Evolutionary conservation across 768 basidiomycete genomes (phyloP).

Genomic region (Trichaptum fuscoviolaceum): DNA sequence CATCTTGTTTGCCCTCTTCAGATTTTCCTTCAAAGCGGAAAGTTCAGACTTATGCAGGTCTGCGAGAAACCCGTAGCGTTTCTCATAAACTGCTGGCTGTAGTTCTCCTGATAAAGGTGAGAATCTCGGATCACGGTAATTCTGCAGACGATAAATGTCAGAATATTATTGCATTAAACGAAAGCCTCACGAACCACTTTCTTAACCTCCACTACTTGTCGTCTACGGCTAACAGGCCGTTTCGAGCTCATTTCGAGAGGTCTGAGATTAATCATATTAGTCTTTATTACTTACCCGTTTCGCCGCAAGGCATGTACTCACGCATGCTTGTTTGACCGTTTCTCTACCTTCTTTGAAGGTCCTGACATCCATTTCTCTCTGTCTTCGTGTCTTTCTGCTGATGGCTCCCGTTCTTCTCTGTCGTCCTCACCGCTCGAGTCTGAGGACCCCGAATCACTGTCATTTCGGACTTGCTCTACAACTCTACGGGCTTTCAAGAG

Average conservation of each 20-base stretch:
- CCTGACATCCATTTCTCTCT: slow-evolving; percentile 39
- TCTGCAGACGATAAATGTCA: slow-evolving; percentile 34
- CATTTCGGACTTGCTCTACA: slow-evolving; percentile 37
- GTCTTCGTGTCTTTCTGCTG: slow-evolving; percentile 28
- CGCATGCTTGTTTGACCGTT: slow-evolving; percentile 83
- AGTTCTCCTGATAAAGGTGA: slow-evolving; percentile 65
- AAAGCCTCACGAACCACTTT: slow-evolving; percentile 44
- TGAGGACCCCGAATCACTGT: slow-evolving; percentile 27
- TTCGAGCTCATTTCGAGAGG: slow-evolving; percentile 83
- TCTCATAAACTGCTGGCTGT: slow-evolving; percentile 55
- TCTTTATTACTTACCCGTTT: no score
- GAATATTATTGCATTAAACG: slow-evolving; percentile 1
- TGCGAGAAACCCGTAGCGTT: slow-evolving; percentile 72
- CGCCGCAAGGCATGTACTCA: slow-evolving; percentile 34
- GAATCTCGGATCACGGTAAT: slow-evolving; percentile 85
- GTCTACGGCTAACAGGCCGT: slow-evolving; percentile 68
- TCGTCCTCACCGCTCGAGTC: slow-evolving; percentile 22
- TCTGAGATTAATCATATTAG: slow-evolving; percentile 31
- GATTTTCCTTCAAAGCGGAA: slow-evolving; percentile 51
- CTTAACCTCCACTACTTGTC: slow-evolving; percentile 63
- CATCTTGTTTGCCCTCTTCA: slow-evolving; percentile 64
- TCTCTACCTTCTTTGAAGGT: slow-evolving; percentile 42
- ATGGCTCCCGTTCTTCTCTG: slow-evolving; percentile 26
- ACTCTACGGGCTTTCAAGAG: slow-evolving; percentile 59
- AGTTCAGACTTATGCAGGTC: slow-evolving; percentile 64